Base-by-base conservation (phyloP, 345 rosid species). In the Lepidium aucheri region DNA sequence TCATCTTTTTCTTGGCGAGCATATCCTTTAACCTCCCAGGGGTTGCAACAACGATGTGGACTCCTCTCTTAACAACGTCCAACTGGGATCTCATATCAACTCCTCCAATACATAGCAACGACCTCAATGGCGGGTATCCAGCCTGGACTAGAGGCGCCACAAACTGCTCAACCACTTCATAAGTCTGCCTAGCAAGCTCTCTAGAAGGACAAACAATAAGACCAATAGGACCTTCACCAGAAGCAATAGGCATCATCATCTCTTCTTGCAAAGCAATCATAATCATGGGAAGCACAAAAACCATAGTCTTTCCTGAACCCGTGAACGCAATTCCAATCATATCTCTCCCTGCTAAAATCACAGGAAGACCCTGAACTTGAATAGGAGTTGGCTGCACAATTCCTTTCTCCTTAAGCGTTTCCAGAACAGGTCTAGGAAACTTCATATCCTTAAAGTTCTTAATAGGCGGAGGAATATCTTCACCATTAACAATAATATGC, bases 291-390 rank as follows among this genome's bases (percentile, higher is more conserved):
- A 92, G 81, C 60, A 87, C 98, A 28, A 90, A 89, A 47, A 87
- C 97, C 61, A 92, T 65, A 0, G 98, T 92, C 84, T 89, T 92
- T 35, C 95, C 97, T 0, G 98, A 92, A 7, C 97, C 97, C 0
- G 97, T 89, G 65, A 92, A 92, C 0, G 96, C 98, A 76, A 92
- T 87, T 71, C 98, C 98, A 24, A 87, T 85, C 98, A 89, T 92
- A 63, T 92, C 97, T 54, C 97, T 79, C 8, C 98, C 97, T 0
- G 95, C 51, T 43, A 92, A 67, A 54, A 87, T 74, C 61, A 87
- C 98, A 9, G 97, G 98, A 57, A 92, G 86, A n/a, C 97, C 97
- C 72, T 89, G 98, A 32, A 92, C 97, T 78, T 92, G 98, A 42
- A 92, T 92, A 0, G 97, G 98, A 15, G 95, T 92, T 1, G 98